Evolutionary conservation across 306 rosid species (phyloP), one percentile per base, ranked within the genome.

Genomic region (Cicer judaicum): DNA sequence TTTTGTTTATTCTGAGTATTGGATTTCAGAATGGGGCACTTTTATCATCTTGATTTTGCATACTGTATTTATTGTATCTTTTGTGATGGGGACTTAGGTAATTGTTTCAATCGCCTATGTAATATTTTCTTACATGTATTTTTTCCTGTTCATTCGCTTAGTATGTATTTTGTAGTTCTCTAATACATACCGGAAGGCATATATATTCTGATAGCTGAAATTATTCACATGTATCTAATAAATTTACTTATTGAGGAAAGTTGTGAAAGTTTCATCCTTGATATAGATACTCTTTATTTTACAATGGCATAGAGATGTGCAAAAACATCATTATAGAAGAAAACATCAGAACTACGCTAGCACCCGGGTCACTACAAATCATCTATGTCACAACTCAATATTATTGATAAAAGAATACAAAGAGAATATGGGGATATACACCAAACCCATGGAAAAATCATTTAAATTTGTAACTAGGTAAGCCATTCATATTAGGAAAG

Each of bases 11-110:
- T 75, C 65, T 54, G 75, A 60, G 69, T 67, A 72, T 46, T 78
- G 66, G 55, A 59, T 78, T 80, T 79, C 80, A 65, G 72, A 80
- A 59, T 36, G 44, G 24, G 74, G 29, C 14, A 72, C 77, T 61
- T 59, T 44, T 43, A 66, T 64, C 83, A 70, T 42, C 34, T 64
- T 76, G 74, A 66, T 80, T 73, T 81, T 76, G 72, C 44, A 59
- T 70, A 57, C 14, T 79, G 76, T 71, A 76, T 75, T 39, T 78
- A 36, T 67, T 74, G 78, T 70, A 42, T 48, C 63, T 61, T 76
- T 50, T 63, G 69, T 68, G 74, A 61, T 29, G 81, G 76, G 75
- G 70, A 54, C 73, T 73, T 85, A 42, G 74, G 83, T 64, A 80
- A 74, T 62, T 68, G 46, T 57, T 75, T 41, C 24, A 64, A 38